Conservation (phyloP, 2,329 filamentous ascomycete genomes). For the Fusarium brachygibbosum region DNA sequence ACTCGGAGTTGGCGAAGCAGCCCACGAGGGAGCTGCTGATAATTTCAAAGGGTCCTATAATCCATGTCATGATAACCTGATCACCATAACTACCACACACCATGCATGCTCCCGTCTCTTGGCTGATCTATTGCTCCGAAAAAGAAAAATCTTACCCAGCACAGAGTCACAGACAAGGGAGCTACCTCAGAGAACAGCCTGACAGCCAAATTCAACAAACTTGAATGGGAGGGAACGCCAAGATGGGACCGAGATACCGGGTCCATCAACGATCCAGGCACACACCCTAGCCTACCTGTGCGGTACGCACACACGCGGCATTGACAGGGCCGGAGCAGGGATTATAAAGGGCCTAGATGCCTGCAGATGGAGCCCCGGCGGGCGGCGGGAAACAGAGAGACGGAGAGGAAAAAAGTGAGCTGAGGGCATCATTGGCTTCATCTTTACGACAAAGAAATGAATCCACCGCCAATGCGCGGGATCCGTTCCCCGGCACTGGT, state of each 20-base stretch:
- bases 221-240: slow-evolving; percentile 30
- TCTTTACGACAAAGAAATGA: slow-evolving; percentile 10
- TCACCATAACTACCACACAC: slow-evolving; percentile 3
- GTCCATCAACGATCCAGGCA: slow-evolving; percentile 39
- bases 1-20: slow-evolving; percentile 35
- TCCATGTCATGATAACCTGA: slow-evolving; percentile 31
- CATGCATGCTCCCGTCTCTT: slow-evolving; percentile 32
- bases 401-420: slow-evolving; percentile 3
- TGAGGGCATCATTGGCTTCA: slow-evolving; percentile 11
- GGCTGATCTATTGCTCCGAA: slow-evolving; percentile 13
- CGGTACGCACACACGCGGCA: slow-evolving; percentile 33
- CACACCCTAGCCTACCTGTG: slow-evolving; percentile 14
- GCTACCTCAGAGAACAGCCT: not conserved
- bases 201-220: slow-evolving; percentile 22
- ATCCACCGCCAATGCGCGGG: slow-evolving; percentile 25
- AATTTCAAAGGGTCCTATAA: slow-evolving; percentile 17
- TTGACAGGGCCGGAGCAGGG: slow-evolving; percentile 35
- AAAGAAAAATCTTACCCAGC: slow-evolving; percentile 7
- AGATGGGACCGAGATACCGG: slow-evolving; percentile 35
- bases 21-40: slow-evolving; percentile 36
- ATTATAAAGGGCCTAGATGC: slow-evolving; percentile 20
- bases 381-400: slow-evolving; percentile 24
- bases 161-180: not conserved
- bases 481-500: slow-evolving; percentile 36
- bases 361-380: slow-evolving; percentile 26